Percentiles rank a stretch among this genome's conserved stretches.
Conservation (phyloP, 352 stramenopile genomes). For the Phytophthora brassicae region DNA sequence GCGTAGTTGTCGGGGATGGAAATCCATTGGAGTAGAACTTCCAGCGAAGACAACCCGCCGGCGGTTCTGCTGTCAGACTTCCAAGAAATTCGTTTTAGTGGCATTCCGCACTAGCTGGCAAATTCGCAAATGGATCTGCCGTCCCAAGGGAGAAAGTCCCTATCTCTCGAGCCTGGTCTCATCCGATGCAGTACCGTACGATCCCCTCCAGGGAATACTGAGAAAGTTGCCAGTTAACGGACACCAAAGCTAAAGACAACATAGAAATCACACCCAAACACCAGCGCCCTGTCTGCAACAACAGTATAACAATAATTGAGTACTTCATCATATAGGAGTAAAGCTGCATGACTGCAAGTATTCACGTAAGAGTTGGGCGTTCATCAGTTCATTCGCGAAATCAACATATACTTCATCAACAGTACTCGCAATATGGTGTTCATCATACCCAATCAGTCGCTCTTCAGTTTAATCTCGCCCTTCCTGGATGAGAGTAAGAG, state of each 20-base stretch:
- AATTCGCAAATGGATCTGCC: not conserved
- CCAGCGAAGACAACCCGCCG: not conserved
- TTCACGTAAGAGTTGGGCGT: not conserved
- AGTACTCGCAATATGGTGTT: not conserved
- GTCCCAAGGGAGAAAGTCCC: not conserved
- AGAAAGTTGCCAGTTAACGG: too few species aligned
- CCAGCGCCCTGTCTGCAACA: too few species aligned
- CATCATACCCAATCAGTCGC: not conserved
- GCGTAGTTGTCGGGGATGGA: not conserved
- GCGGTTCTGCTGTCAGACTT: not conserved
- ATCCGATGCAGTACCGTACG: too few species aligned
- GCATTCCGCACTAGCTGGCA: not conserved
- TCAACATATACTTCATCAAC: slow-evolving; percentile 1
- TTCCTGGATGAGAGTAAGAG: slow-evolving; percentile 53
- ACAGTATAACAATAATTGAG: too few species aligned
- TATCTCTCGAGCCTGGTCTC: not conserved
- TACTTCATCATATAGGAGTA: too few species aligned
- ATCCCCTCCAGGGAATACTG: too few species aligned
- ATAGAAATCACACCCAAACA: too few species aligned
- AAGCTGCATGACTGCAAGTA: not conserved
- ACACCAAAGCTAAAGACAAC: too few species aligned
- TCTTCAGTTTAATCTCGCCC: slow-evolving; percentile 26
- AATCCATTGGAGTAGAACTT: not conserved
- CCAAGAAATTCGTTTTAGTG: not conserved
- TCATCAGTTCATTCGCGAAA: not conserved